These are phyloP conservation scores for Hypomyces perniciosus DNA, from an alignment of 2,329 filamentous ascomycete genomes.

Conservation along the genomic window DNA sequence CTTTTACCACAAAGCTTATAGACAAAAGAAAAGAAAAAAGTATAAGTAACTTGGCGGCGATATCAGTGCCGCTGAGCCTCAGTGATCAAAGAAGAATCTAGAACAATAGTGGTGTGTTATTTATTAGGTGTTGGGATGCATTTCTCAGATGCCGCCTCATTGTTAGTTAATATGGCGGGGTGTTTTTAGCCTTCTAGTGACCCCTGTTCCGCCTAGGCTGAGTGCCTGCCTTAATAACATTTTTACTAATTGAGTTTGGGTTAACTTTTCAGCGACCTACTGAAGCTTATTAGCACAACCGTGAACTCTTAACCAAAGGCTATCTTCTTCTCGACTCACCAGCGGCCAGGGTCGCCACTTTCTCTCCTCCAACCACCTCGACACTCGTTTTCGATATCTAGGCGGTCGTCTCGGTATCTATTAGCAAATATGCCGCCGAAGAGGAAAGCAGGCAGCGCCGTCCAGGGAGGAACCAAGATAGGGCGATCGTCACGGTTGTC, in stretches of 20 bases:
- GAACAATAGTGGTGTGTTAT: no score
- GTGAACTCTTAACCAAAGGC: not conserved
- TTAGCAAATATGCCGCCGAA: conserved; percentile 57
- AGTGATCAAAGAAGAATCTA: no score
- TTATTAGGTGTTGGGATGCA: no score
- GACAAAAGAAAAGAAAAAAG: no score
- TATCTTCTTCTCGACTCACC: not conserved
- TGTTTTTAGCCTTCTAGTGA: no score
- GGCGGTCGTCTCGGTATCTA: conserved; percentile 12
- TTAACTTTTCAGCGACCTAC: not conserved
- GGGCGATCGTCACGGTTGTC: conserved; percentile 52
- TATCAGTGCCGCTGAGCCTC: no score
- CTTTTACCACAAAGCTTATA: no score
- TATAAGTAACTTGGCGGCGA: no score
- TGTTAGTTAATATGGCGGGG: no score
- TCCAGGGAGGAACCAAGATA: conserved; percentile 45
- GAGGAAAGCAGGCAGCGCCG: conserved; percentile 55
- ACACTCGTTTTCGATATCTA: conserved; percentile 6
- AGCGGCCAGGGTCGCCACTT: conserved; percentile 4
- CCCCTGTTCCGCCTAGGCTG: no score
- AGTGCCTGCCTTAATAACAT: not conserved
- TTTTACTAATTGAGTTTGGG: not conserved
- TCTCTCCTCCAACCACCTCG: not conserved
- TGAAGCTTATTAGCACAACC: not conserved
- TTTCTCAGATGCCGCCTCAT: no score